Evolutionary conservation across 2,329 filamentous ascomycete genomes (phyloP).

Genomic region (Paraconiothyrium sp.): DNA sequence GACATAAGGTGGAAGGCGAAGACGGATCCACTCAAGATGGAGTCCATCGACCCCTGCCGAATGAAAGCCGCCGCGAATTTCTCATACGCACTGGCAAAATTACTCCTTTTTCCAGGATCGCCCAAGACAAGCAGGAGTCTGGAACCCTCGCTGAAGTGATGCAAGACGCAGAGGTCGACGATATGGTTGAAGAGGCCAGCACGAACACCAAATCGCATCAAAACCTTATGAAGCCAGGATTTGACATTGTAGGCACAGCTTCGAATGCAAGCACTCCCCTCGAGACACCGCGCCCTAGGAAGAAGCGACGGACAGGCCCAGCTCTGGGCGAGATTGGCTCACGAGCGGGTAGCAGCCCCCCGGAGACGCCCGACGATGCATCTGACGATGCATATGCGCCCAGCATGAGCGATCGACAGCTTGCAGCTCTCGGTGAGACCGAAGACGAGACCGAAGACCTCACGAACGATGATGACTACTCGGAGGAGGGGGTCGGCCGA

Average conservation of each 20-base stretch:
- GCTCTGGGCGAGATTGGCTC: slow-evolving; percentile 24
- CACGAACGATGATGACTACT: slow-evolving; percentile 51
- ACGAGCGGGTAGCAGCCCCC: slow-evolving; percentile 29
- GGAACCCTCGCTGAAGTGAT: slow-evolving; percentile 80
- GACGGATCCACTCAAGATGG: slow-evolving; percentile 54
- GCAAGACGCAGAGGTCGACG: slow-evolving; percentile 81
- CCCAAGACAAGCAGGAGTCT: slow-evolving; percentile 69
- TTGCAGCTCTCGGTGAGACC: slow-evolving; percentile 51
- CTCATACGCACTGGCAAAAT: slow-evolving; percentile 97
- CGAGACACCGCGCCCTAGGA: slow-evolving; percentile 47
- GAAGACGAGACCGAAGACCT: slow-evolving; percentile 47
- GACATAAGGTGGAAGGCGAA: slow-evolving; percentile 67
- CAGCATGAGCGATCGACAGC: slow-evolving; percentile 50
- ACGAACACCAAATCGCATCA: slow-evolving; percentile 57
- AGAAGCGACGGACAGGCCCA: slow-evolving; percentile 49
- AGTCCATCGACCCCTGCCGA: slow-evolving; percentile 71
- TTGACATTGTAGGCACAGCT: slow-evolving; percentile 45
- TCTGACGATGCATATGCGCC: slow-evolving; percentile 55
- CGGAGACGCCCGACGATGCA: slow-evolving; percentile 39
- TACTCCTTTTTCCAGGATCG: slow-evolving; percentile 88
- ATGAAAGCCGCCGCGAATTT: slow-evolving; percentile 87
- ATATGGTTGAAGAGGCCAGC: slow-evolving; percentile 57
- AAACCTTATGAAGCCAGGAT: slow-evolving; percentile 60
- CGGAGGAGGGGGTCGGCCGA: slow-evolving; percentile 49
- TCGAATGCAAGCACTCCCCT: slow-evolving; percentile 45